Evolutionary conservation across 176 grass and related monocot genomes (phyloP).

Genomic region (Oryza australiensis): DNA sequence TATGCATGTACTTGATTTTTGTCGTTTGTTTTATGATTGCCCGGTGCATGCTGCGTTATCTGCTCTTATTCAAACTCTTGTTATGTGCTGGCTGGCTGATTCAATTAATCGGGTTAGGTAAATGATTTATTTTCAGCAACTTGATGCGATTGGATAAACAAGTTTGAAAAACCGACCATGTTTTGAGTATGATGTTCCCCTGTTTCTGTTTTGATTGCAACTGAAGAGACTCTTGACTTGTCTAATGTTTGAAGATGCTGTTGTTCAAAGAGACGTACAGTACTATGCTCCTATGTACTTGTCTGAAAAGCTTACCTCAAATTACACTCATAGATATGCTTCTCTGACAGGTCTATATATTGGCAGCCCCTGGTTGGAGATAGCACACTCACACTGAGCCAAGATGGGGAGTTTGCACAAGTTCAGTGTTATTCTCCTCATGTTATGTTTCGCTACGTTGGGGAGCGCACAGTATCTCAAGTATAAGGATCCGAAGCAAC

Average conservation of each 20-base stretch:
- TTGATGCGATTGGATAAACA: neutral
- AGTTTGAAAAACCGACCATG: neutral
- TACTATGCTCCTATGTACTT: neutral
- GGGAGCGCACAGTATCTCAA: slow-evolving; percentile 39
- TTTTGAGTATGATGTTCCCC: slow-evolving; percentile 2
- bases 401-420: slow-evolving; percentile 51
- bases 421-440: slow-evolving; percentile 36
- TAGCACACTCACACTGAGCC: slow-evolving; percentile 3
- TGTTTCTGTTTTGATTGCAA: slow-evolving; percentile 12
- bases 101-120: slow-evolving; percentile 6
- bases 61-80: neutral
- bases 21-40: neutral
- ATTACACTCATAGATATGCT: slow-evolving; percentile 13
- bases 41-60: neutral
- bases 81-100: neutral
- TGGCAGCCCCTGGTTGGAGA: slow-evolving; percentile 6
- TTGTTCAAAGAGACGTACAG: neutral
- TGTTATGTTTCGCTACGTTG: slow-evolving; percentile 23
- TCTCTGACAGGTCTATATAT: slow-evolving; percentile 34
- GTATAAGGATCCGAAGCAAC: slow-evolving; percentile 76
- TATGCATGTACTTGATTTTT: neutral
- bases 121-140: slow-evolving; percentile 1
- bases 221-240: slow-evolving; percentile 12
- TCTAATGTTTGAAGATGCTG: neutral
- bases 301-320: slow-evolving; percentile 5